Conservation (phyloP, 768 basidiomycete genomes). For the Boletus rufocinnamomeus region DNA sequence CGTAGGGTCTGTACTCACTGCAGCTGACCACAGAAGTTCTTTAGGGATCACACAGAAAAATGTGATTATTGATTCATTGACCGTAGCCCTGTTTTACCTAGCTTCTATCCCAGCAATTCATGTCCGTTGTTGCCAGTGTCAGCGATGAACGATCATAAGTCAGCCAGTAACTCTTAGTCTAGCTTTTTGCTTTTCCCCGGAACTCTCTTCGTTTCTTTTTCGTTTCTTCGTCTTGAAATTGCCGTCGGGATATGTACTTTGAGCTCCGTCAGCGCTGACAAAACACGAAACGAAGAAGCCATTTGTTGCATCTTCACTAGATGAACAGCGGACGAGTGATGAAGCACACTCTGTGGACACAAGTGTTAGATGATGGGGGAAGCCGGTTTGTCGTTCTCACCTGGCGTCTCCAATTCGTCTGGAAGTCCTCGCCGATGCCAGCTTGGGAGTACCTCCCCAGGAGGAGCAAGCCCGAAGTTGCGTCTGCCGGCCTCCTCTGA, state of each 20-base stretch:
- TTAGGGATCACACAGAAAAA: slow-evolving; percentile 30
- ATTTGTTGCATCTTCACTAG: slow-evolving; percentile 86
- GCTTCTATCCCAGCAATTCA: slow-evolving; percentile 15
- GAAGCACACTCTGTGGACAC: slow-evolving; percentile 51
- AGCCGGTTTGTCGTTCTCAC: slow-evolving; percentile 35
- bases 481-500: slow-evolving; percentile 65
- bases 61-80: slow-evolving; percentile 34
- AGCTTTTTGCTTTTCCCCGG: slow-evolving; percentile 23
- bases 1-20: slow-evolving; percentile 37
- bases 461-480: slow-evolving; percentile 69
- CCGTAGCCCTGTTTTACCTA: slow-evolving; percentile 29
- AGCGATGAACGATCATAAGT: neutral
- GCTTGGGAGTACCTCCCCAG: slow-evolving; percentile 65
- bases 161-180: slow-evolving; percentile 16
- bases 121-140: slow-evolving; percentile 7
- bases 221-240: slow-evolving; percentile 27
- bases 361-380: neutral
- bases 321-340: slow-evolving; percentile 69
- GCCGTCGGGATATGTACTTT: neutral
- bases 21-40: slow-evolving; percentile 38
- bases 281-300: slow-evolving; percentile 99
- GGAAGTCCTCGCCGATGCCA: slow-evolving; percentile 83
- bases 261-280: slow-evolving; percentile 33
- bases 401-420: slow-evolving; percentile 59
- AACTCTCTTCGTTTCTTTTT: slow-evolving; percentile 21